Base-by-base conservation (phyloP, 495 filamentous ascomycete species). In the Penicillium cinerascens region DNA sequence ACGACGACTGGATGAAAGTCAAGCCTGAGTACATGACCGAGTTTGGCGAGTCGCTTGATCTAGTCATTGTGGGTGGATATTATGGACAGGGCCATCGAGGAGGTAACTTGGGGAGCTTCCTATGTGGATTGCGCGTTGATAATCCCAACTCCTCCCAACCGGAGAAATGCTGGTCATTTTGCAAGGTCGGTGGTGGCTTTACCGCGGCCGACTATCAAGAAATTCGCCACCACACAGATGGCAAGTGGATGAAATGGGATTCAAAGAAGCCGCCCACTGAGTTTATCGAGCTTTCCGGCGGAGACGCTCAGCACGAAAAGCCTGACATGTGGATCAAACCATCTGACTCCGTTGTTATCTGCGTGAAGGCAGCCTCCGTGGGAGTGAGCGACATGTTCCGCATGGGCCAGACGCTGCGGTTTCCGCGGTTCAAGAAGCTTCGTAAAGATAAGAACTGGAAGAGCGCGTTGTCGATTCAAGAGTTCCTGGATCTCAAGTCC, bases 21-120 rank as follows among this genome's bases (percentile, higher is more conserved):
- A 98, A 98, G 66, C 93, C 93, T 5, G 93, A 98, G 52, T 98
- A 98, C 70, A 97, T 98, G 93, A 85, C 84, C 21, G 93, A 96
- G 56, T 97, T 92, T 64, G 93, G 93, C 49, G 93, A 98, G 70
- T 88, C 86, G 6, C 81, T 98, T 9, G 93, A 98, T 63, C 85
- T 90, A 44, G 73, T 96, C 16, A 79, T 98, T 6, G 80, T 98
- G 39, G 93, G 93, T 37, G 95, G 92, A 23, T 97, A 97, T 72
- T 98, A 87, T 67, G 93, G 93, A 4, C 86, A 84, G 22, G 93
- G 93, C 0, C 82, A 81, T 41, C 81, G 93, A 43, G 95, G 93
- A 43, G 93, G 92, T 41, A 81, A 68, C 22, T 73, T 97, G 11
- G 87, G 89, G 1, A 91, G 86, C 48, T 98, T 95, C 61, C 70